phyloP scores from a whole-genome alignment of 345 rosid genomes.

The Physaria fendleri region DNA sequence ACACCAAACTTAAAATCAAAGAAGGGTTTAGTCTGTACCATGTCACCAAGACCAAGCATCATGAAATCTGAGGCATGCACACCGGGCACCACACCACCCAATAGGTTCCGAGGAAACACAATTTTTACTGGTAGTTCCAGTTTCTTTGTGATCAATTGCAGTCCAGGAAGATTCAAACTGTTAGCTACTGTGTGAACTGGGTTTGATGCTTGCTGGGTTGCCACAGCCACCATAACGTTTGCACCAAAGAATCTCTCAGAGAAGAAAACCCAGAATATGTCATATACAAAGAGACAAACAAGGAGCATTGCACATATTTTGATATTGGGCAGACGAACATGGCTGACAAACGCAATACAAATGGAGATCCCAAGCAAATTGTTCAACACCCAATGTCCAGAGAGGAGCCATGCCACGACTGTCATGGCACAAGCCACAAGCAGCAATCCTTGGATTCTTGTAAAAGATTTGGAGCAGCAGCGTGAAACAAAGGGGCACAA shows the following conservation, averaged over 20 bases:
- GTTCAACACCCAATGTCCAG: conserved; percentile 96
- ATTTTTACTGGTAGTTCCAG: conserved; percentile 93
- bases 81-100: conserved; percentile 62
- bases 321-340: conserved; percentile 93
- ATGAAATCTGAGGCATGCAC: conserved; percentile 65
- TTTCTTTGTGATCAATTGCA: conserved; percentile 88
- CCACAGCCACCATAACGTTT: conserved; percentile 98
- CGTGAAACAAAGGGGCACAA: conserved; percentile 55
- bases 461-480: conserved; percentile 77
- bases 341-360: conserved; percentile 92
- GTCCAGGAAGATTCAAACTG: conserved; percentile 92
- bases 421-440: conserved; percentile 43
- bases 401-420: conserved; percentile 82
- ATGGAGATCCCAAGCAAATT: conserved; percentile 90
- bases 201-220: conserved; percentile 91
- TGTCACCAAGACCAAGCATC: conserved; percentile 99
- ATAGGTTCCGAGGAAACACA: conserved; percentile 75
- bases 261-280: conserved; percentile 99
- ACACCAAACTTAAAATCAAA: neutral
- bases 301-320: conserved; percentile 88
- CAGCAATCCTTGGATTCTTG: conserved; percentile 62
- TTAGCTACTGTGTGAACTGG: conserved; percentile 93
- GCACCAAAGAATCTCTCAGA: conserved; percentile 98
- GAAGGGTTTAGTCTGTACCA: conserved; percentile 47
- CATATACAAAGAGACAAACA: conserved; percentile 78